phyloP scores from a whole-genome alignment of 495 filamentous ascomycete genomes.

The Talaromyces adpressus region DNA sequence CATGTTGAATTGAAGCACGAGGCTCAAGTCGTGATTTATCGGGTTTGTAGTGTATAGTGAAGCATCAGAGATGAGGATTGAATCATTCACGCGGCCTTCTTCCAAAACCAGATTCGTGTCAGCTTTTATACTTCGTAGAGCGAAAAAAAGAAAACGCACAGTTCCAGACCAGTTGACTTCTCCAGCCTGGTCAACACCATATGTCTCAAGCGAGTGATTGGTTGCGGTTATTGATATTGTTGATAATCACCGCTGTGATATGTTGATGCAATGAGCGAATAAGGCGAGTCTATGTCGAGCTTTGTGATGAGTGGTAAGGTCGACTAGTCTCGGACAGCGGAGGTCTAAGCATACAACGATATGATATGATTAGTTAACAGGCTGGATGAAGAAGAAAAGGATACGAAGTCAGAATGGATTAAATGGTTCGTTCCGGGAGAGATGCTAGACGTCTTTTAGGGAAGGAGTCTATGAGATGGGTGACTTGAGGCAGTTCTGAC shows the following conservation, averaged over 20 bases:
- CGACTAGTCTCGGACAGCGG: background rate
- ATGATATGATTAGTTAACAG: background rate
- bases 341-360: constrained; percentile 3
- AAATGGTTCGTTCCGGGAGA: background rate
- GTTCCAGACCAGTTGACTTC: background rate
- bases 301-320: background rate
- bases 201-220: background rate
- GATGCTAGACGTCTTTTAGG: background rate
- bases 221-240: background rate
- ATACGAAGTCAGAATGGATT: background rate
- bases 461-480: background rate
- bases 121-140: background rate
- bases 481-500: background rate
- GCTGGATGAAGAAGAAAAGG: background rate
- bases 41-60: background rate
- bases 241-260: background rate
- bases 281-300: background rate
- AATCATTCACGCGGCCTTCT: background rate
- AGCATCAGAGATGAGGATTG: background rate
- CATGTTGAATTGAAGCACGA: background rate
- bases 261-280: background rate
- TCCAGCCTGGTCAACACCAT: background rate
- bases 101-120: background rate
- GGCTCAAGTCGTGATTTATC: background rate
- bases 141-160: background rate